A percentile compares a stretch with the other conserved stretches of the same genome.
phyloP scores from a whole-genome alignment of 1,284 basidiomycete genomes.

The Sphaerobolus stellatus region DNA sequence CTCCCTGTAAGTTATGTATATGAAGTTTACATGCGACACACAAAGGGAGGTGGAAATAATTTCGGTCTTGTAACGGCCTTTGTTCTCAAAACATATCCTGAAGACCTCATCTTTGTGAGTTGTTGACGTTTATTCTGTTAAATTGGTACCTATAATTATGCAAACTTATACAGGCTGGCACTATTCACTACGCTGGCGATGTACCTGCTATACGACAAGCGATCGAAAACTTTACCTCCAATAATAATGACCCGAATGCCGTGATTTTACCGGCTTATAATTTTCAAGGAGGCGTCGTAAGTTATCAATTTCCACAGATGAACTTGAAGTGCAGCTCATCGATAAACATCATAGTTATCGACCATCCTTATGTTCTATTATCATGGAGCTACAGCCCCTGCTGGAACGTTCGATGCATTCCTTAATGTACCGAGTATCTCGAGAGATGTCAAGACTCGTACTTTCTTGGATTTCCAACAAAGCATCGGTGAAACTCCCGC shows the following conservation, averaged over 20 bases:
- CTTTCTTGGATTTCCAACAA: neutral
- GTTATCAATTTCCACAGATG: no score
- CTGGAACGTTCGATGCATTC: neutral
- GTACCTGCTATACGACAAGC: neutral
- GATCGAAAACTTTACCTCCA: neutral
- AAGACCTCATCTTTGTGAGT: no score
- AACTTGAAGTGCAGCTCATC: no score
- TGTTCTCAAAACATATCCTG: neutral
- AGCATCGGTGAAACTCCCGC: no score
- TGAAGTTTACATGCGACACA: no score
- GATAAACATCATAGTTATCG: no score
- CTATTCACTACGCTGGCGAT: neutral
- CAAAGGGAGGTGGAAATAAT: constrained; percentile 24
- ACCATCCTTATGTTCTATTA: neutral
- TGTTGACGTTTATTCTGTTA: no score
- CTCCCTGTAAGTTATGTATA: no score
- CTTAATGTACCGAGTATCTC: neutral
- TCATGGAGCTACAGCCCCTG: neutral
- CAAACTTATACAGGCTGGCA: neutral
- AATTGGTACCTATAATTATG: no score
- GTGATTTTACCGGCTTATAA: neutral
- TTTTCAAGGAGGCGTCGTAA: no score
- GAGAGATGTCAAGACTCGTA: neutral
- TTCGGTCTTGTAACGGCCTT: constrained; percentile 12
- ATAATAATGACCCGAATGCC: neutral